A percentile compares a stretch with the other conserved stretches of the same genome.
phyloP scores from a whole-genome alignment of 768 basidiomycete genomes.

The Butyriboletus loyo region DNA sequence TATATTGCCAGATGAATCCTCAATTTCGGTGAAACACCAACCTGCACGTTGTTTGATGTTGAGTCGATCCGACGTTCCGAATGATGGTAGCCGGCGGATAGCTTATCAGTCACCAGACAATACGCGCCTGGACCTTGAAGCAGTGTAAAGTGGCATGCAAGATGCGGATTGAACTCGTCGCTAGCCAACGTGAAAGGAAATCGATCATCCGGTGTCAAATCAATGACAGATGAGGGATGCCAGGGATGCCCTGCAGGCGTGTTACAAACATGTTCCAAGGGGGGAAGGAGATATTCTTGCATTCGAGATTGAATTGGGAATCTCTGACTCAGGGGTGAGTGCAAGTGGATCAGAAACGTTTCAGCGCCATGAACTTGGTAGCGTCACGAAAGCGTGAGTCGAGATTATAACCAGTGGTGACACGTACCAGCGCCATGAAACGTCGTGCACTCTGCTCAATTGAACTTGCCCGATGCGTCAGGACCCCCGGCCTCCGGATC shows the following conservation, averaged over 20 bases:
- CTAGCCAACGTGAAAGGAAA: not conserved
- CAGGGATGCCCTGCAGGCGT: constrained; percentile 10
- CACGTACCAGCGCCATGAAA: constrained; percentile 6
- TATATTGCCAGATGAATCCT: not conserved
- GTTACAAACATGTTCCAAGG: constrained; percentile 15
- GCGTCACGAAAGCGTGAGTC: constrained; percentile 13
- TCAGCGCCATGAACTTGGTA: constrained; percentile 15
- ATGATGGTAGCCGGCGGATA: constrained; percentile 5
- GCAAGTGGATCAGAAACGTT: constrained; percentile 25
- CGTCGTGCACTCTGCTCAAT: not conserved
- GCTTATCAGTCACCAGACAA: constrained; percentile 2
- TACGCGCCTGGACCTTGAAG: constrained; percentile 14
- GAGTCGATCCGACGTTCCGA: constrained; percentile 1
- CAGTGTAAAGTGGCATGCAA: not conserved
- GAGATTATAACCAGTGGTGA: constrained; percentile 3
- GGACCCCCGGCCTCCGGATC: not conserved
- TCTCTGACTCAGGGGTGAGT: constrained; percentile 24
- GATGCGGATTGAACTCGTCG: not conserved
- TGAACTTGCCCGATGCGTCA: not conserved
- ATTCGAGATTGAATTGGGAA: constrained; percentile 25
- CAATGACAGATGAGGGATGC: constrained; percentile 3
- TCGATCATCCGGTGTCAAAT: constrained; percentile 8
- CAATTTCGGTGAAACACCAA: constrained; percentile 1
- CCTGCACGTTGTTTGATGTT: not conserved
- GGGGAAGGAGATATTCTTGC: constrained; percentile 13